Percentiles rank a stretch among this genome's conserved stretches.
These are phyloP conservation scores for Nannochloropsis salina DNA, from an alignment of 108 stramenopile species.

Conservation along the genomic window DNA sequence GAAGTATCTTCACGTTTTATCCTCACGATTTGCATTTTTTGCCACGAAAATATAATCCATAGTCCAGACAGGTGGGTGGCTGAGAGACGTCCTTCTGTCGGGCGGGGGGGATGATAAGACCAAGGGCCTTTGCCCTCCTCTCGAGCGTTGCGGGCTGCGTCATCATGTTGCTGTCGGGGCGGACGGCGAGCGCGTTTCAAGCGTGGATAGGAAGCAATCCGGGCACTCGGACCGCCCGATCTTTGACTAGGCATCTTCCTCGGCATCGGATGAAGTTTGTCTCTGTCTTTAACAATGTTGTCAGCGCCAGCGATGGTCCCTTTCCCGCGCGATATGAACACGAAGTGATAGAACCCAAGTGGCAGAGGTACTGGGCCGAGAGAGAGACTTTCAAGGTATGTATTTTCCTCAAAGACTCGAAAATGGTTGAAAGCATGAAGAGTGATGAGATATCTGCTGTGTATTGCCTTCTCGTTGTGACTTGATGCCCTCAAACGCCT, in stretches of 20 bases:
- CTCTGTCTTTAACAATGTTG: not conserved
- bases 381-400: conserved; percentile 47
- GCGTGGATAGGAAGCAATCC: not conserved
- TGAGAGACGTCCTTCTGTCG: not conserved
- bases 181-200: not conserved
- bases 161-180: not conserved
- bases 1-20: too few relatives aligned
- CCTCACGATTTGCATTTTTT: too few relatives aligned
- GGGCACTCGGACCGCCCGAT: not conserved
- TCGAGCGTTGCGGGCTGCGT: not conserved
- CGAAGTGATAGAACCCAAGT: conserved; percentile 44
- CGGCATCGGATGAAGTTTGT: not conserved
- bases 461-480: too few relatives aligned
- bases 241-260: not conserved
- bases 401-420: not conserved
- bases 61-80: too few relatives aligned
- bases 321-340: conserved; percentile 39
- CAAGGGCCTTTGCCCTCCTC: not conserved
- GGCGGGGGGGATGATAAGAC: not conserved
- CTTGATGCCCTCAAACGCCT: too few relatives aligned
- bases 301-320: not conserved
- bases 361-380: conserved; percentile 54
- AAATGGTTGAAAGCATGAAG: too few relatives aligned
- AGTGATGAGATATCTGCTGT: too few relatives aligned
- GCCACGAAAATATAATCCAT: too few relatives aligned